Percentiles rank a stretch among this genome's conserved stretches.
These are phyloP conservation scores for Alternaria sp. DNA, from an alignment of 2,329 filamentous ascomycete genomes.

Conservation along the genomic window DNA sequence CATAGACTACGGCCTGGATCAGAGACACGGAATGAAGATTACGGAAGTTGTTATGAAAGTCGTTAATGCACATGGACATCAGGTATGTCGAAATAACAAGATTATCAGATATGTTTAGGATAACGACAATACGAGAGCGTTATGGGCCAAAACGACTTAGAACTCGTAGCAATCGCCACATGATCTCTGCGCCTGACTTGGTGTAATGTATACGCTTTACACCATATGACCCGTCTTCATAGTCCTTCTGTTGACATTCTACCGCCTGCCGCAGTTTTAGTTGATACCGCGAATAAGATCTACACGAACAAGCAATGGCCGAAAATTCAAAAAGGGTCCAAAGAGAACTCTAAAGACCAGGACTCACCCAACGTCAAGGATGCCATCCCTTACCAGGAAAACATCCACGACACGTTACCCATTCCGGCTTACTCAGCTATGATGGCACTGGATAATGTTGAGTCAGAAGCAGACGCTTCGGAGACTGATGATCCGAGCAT, in stretches of 20 bases:
- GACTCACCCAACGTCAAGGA: too few species aligned
- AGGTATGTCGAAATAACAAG: constrained; percentile 9
- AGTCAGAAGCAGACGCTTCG: too few species aligned
- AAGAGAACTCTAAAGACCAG: too few species aligned
- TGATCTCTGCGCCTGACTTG: not conserved
- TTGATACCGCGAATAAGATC: too few species aligned
- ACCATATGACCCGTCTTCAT: not conserved
- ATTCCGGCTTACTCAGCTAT: too few species aligned
- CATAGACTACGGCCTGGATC: not conserved
- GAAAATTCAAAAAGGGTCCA: too few species aligned
- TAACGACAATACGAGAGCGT: not conserved
- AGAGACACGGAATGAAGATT: not conserved
- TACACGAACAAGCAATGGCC: too few species aligned
- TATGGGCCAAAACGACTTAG: not conserved
- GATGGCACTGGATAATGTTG: too few species aligned
- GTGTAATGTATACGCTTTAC: not conserved
- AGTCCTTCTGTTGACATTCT: not conserved
- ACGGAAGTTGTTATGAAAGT: not conserved
- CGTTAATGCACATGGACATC: constrained; percentile 7
- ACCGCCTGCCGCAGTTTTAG: not conserved
- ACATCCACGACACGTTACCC: too few species aligned
- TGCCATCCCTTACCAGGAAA: too few species aligned
- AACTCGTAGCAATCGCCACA: not conserved
- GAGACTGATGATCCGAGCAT: too few species aligned
- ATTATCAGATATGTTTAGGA: not conserved